These are phyloP conservation scores for Suillus spraguei DNA, from an alignment of 768 basidiomycete genomes.

Conservation along the genomic window DNA sequence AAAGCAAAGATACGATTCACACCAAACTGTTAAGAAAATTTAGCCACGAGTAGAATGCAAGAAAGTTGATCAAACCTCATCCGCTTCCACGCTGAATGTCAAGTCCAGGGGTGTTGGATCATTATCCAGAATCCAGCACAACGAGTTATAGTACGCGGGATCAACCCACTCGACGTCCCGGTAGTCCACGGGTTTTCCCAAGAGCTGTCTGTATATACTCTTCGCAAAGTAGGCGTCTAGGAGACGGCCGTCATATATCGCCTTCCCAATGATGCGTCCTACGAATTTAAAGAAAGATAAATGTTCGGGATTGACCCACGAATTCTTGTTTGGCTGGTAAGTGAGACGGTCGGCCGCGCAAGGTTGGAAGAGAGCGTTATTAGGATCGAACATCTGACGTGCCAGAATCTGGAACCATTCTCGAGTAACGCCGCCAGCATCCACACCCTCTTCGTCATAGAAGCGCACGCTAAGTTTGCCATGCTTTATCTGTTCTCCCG, in stretches of 20 bases:
- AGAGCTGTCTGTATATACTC: conserved; percentile 92
- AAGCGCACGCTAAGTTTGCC: conserved; percentile 97
- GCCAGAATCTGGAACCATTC: conserved; percentile 99
- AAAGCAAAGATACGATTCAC: conserved; percentile 85
- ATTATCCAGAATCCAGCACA: conserved; percentile 98
- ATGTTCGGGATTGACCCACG: conserved; percentile 94
- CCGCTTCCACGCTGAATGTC: conserved; percentile 94
- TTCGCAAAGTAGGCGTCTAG: conserved; percentile 98
- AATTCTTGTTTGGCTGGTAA: conserved; percentile 95
- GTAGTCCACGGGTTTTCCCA: conserved; percentile 94
- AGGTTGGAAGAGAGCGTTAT: conserved; percentile 97
- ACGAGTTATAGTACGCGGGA: conserved; percentile 96
- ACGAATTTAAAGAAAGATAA: conserved; percentile 98
- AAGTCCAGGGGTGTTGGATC: conserved; percentile 85
- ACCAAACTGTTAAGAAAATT: conserved; percentile 65
- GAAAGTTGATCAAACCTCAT: conserved; percentile 57
- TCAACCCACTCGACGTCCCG: conserved; percentile 97
- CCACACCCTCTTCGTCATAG: conserved; percentile 96
- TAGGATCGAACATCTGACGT: conserved; percentile 98
- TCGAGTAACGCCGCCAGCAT: conserved; percentile 96
- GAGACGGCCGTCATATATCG: conserved; percentile 94
- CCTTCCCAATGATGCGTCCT: conserved; percentile 96
- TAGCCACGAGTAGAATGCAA: conserved; percentile 5
- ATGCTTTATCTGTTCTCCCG: conserved; percentile 95
- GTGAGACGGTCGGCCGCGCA: conserved; percentile 94